Percentiles rank a stretch among this genome's conserved stretches.
phyloP scores from a whole-genome alignment of 257 asterid genomes.

The Lycium barbarum region DNA sequence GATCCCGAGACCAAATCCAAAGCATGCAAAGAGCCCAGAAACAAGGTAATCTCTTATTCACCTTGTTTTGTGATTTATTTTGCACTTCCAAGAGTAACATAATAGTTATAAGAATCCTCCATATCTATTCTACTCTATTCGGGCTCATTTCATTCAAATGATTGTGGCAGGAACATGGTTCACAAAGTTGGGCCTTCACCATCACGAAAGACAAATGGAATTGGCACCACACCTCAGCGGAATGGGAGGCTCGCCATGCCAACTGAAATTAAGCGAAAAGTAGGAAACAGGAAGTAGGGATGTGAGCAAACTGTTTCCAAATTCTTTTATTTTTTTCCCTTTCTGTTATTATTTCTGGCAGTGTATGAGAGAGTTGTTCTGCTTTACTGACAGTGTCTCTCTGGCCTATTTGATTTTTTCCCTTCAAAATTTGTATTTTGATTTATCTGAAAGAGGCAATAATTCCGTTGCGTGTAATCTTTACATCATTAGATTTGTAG shows the following conservation, averaged over 20 bases:
- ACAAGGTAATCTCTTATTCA: constrained; percentile 47
- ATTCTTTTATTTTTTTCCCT: constrained; percentile 36
- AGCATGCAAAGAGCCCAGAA: constrained; percentile 60
- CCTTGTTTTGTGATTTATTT: not conserved
- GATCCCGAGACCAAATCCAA: constrained; percentile 44
- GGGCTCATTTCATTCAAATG: constrained; percentile 14
- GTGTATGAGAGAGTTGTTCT: constrained; percentile 43
- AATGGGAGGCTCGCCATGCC: constrained; percentile 53
- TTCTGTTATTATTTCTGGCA: constrained; percentile 35
- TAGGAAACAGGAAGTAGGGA: constrained; percentile 66
- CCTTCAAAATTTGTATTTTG: constrained; percentile 29
- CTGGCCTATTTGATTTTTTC: not conserved
- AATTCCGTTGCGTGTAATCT: constrained; percentile 58
- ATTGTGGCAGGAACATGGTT: constrained; percentile 58
- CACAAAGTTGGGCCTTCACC: constrained; percentile 73
- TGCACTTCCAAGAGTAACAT: not conserved
- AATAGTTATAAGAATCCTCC: not conserved
- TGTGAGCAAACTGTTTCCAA: constrained; percentile 29
- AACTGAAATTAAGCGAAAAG: constrained; percentile 66
- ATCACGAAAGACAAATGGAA: constrained; percentile 59
- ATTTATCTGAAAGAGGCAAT: constrained; percentile 56
- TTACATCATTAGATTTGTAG: constrained; percentile 27
- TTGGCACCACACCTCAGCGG: constrained; percentile 54
- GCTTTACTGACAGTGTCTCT: constrained; percentile 29
- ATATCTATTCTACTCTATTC: not conserved